These are phyloP conservation scores for Rachicladosporium sp. DNA, from an alignment of 2,329 filamentous ascomycete species.

Conservation along the genomic window DNA sequence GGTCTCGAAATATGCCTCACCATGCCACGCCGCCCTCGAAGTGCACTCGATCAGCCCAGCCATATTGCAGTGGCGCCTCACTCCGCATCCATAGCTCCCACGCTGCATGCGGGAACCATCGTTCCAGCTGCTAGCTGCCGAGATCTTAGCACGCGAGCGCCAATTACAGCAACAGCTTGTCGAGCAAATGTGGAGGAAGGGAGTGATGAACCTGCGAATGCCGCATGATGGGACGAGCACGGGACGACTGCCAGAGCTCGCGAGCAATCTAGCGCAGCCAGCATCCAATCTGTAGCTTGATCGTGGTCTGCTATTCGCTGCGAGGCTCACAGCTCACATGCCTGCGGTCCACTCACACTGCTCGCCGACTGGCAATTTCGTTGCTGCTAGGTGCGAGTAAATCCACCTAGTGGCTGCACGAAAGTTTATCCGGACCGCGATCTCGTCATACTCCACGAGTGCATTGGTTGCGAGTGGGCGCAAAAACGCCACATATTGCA, in stretches of 20 bases:
- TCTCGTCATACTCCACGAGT: no score
- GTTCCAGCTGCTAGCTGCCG: conserved; percentile 5
- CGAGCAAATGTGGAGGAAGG: conserved; percentile 3
- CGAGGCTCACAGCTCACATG: conserved; percentile 2
- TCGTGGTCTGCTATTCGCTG: conserved; percentile 2
- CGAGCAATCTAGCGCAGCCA: conserved; percentile 1
- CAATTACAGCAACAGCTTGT: conserved; percentile 2
- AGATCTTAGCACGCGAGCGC: background rate
- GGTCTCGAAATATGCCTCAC: no score
- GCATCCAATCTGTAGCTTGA: conserved; percentile 4
- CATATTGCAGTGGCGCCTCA: no score
- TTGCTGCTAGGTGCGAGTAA: background rate
- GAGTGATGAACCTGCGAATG: conserved; percentile 3
- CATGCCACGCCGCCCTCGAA: no score
- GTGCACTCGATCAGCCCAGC: no score
- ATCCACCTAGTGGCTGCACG: no score
- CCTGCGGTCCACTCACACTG: conserved; percentile 6
- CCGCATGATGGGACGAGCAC: conserved; percentile 7
- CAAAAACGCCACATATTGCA: no score
- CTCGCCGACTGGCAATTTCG: conserved; percentile 1
- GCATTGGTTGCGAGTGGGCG: no score
- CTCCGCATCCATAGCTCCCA: no score
- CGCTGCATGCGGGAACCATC: conserved; percentile 3
- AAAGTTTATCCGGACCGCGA: no score
- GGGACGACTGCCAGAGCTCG: conserved; percentile 1